phyloP scores from a whole-genome alignment of 164 flowering plant species.

The Magnolia kwangsiensis region DNA sequence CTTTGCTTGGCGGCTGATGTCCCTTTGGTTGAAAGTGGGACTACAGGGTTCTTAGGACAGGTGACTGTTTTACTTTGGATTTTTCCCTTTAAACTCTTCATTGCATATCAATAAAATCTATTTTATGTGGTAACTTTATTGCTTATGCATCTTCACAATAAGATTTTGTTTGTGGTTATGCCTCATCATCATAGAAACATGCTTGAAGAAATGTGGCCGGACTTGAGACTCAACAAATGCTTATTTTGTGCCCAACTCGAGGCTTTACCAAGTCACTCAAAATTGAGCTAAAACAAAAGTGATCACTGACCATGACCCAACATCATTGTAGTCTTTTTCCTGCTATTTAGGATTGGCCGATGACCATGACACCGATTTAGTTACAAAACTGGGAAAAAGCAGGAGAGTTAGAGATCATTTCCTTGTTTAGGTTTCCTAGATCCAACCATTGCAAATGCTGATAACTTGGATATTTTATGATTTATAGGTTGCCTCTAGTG shows the following conservation, averaged over 20 bases:
- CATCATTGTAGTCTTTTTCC: no score
- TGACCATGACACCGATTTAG: background rate
- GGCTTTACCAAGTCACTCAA: background rate
- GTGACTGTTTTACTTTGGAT: slow-evolving; percentile 25
- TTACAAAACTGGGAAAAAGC: background rate
- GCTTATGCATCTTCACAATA: background rate
- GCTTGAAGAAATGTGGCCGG: background rate
- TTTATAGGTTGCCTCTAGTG: background rate
- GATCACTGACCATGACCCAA: no score
- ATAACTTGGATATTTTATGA: no score
- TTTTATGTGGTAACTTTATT: background rate
- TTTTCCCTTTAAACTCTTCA: background rate
- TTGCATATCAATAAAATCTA: background rate
- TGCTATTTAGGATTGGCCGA: no score
- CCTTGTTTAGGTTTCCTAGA: background rate
- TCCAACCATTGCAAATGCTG: no score
- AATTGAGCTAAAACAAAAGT: no score
- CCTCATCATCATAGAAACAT: background rate
- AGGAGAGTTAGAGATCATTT: background rate
- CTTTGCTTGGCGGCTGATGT: slow-evolving; percentile 94
- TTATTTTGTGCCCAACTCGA: background rate
- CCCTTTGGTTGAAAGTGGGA: slow-evolving; percentile 96
- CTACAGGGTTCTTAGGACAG: slow-evolving; percentile 99
- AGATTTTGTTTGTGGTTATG: background rate
- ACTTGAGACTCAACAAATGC: background rate